These are phyloP conservation scores for Telopea speciosissima DNA, from an alignment of 177 flowering plant genomes.

Conservation along the genomic window DNA sequence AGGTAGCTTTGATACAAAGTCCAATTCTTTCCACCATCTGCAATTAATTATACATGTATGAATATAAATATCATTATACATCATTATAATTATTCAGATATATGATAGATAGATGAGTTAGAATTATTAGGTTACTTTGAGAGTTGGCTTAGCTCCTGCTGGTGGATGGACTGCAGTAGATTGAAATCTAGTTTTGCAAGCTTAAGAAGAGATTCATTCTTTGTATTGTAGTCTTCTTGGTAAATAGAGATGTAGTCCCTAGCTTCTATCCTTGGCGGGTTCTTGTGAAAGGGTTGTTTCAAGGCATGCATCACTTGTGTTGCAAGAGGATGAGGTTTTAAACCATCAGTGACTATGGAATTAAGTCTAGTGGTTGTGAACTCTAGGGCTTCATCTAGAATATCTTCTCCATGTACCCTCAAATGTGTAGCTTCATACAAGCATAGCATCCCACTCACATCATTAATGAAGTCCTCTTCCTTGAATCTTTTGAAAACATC, in stretches of 20 bases:
- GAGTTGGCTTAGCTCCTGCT: conserved; percentile 18
- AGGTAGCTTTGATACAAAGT: conserved; percentile 20
- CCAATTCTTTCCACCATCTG: conserved; percentile 46
- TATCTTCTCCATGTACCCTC: conserved; percentile 29
- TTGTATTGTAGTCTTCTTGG: conserved; percentile 16
- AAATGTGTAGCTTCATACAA: conserved; percentile 40
- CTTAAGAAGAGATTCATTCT: conserved; percentile 18
- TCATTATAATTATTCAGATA: too few relatives aligned
- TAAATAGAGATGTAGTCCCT: conserved; percentile 23
- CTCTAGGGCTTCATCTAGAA: conserved; percentile 34
- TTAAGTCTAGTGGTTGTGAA: conserved; percentile 22
- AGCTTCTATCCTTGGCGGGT: neutral
- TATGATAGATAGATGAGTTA: too few relatives aligned
- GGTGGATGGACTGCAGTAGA: conserved; percentile 18
- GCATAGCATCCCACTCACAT: conserved; percentile 28
- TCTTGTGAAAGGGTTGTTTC: conserved; percentile 18
- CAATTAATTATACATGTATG: neutral
- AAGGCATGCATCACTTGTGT: conserved; percentile 24
- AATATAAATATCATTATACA: too few relatives aligned
- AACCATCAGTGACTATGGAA: neutral
- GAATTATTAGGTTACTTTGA: conserved; percentile 15
- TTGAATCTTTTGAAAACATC: conserved; percentile 29
- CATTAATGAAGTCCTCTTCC: conserved; percentile 7
- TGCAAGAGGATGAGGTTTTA: conserved; percentile 7
- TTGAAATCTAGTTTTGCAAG: conserved; percentile 41